phyloP scores from a whole-genome alignment of 2,329 filamentous ascomycete species.

The Talaromyces piceae region DNA sequence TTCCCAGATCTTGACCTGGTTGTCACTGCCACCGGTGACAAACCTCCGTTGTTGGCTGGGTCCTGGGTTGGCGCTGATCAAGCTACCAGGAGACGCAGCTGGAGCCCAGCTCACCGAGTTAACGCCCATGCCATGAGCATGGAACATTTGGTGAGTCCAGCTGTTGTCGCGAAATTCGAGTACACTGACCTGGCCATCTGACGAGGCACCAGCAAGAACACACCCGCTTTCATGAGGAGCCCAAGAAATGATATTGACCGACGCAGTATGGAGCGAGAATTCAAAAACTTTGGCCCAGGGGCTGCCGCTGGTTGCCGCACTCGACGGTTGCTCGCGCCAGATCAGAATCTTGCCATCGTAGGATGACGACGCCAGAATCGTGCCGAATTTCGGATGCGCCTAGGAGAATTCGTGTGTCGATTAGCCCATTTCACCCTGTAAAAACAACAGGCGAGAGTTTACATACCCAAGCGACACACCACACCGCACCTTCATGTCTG shows the following conservation, averaged over 20 bases:
- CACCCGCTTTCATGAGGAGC: conserved; percentile 95
- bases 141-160: conserved; percentile 84
- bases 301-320: conserved; percentile 33
- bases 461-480: conserved; percentile 84
- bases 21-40: conserved; percentile 92
- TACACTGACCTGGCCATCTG: conserved; percentile 86
- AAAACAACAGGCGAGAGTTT: neutral
- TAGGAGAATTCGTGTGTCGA: conserved; percentile 18
- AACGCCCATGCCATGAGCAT: conserved; percentile 85
- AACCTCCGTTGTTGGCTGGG: conserved; percentile 68
- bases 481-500: conserved; percentile 94
- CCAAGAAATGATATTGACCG: conserved; percentile 95
- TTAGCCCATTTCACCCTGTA: neutral
- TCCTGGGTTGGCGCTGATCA: conserved; percentile 64
- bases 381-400: conserved; percentile 96
- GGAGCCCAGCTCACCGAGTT: conserved; percentile 97
- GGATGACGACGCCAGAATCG: conserved; percentile 87
- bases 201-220: conserved; percentile 87
- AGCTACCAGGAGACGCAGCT: conserved; percentile 70
- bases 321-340: conserved; percentile 73
- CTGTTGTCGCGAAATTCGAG: conserved; percentile 95
- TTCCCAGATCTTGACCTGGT: conserved; percentile 86
- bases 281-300: conserved; percentile 85
- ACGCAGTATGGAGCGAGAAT: conserved; percentile 87
- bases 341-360: conserved; percentile 99